Evolutionary conservation across 345 rosid species (phyloP), one percentile per base, ranked within the genome.

Genomic region (Salix udensis): DNA sequence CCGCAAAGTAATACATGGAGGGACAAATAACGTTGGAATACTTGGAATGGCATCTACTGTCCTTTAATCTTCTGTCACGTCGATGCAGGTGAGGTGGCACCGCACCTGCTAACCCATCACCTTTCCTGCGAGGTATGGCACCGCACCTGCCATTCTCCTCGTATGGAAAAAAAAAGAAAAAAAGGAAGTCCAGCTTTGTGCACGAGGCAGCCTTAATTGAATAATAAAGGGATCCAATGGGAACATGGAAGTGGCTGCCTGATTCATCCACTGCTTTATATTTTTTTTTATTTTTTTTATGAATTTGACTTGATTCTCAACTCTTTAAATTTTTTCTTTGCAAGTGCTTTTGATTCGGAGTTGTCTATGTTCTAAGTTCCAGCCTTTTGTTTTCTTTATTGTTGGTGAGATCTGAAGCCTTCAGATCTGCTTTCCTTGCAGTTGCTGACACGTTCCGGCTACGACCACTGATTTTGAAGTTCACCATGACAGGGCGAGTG

Each of bases 81-180:
- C n/a, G 62, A 55, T 55, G 62, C 26, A n/a, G 62, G 64, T 73
- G 78, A 76, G 78, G 36, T 76, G 80, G 37, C 37, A 34, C 34
- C 66, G 80, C 62, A 26, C 36, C 58, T 52, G 58, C 58, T 16
- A 19, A 7, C 60, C 52, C 73, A 42, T 70, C 39, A n/a, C 39
- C 69, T 55, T 40, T 55, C 31, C 31, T 24, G 30, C 58, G 75
- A 71, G 77, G 50, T 48, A 68, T 50, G 68, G 48, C 65, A 28
- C 42, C n/a, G 2, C 36, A n/a, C 8, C 48, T 69, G 12, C 40
- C 23, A 24, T 19, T 55, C 23, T 55, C 26, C 28, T 1, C 28
- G 46, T 11, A 9, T 36, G 37, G 7, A 5, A 5, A 36, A 36
- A 36, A 34, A 5, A 36, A 5, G 0, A 34, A 5, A 5, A 36